Evolutionary conservation across 805 yeast species (phyloP), one percentile per base, ranked within the genome.

Genomic region (Saccharomyces kudriavzevii): DNA sequence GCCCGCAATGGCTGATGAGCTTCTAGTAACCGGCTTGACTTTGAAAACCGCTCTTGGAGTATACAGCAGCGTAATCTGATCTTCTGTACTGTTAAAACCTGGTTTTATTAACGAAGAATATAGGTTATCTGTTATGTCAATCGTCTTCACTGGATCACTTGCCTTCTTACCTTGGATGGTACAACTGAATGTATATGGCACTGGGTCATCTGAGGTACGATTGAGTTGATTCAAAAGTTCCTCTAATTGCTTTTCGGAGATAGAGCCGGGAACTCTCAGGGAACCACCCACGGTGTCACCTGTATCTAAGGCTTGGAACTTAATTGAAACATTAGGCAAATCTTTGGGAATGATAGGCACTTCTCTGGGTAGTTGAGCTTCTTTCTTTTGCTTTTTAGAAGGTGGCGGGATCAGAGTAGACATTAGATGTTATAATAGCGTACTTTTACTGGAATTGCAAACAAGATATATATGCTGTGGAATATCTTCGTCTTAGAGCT

Each of bases 41-140:
- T 89, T 89, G 77, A 94, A 94, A 2, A 94, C 85, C 0, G 99
- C 97, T 58, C 96, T 80, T 43, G 99, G 99, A 0, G 97, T 90
- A 67, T 86, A 94, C 4, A 91, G 87, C 52, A 94, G 75, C 0
- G 96, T 91, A 74, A 94, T 73, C 63, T 86, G 86, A 70, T 94
- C 99, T 77, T 94, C 99, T 0, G 98, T 87, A 5, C 96, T 82
- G 64, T 86, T 86, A 59, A 84, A 75, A 1, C 92, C 89, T 0
- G 97, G 97, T 64, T 88, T 86, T 59, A 94, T 76, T 25, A 94
- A 81, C 3, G 96, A 87, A 25, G 80, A 69, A 67, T 90, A 92
- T 48, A 94, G 67, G 65, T 89, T 86, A 57, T 84, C 88, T 55
- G 77, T 81, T 58, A 94, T 85, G 62, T 91, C 97, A 30, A 89